Percentiles rank a stretch among this genome's conserved stretches.
Evolutionary conservation across 2,329 filamentous ascomycete genomes (phyloP).

Genomic region (Coleophoma cylindrospora): DNA sequence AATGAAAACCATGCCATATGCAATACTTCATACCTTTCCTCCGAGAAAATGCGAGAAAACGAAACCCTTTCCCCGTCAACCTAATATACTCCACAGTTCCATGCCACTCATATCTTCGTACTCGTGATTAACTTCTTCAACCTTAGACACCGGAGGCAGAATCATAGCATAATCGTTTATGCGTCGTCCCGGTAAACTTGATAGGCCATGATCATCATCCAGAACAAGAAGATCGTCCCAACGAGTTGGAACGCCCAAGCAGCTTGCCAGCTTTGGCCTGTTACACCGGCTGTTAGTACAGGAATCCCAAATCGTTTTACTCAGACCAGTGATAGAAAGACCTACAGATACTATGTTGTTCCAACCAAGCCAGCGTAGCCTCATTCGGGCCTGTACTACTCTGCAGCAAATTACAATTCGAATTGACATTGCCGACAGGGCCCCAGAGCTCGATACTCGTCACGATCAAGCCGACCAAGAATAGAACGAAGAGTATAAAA

Average conservation of each 20-base stretch:
- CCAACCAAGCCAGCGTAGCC: constrained; percentile 56
- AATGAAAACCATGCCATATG: no score
- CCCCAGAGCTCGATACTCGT: constrained; percentile 61
- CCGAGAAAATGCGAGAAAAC: no score
- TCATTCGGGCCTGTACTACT: constrained; percentile 47
- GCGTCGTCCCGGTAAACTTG: constrained; percentile 43
- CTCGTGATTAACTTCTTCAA: no score
- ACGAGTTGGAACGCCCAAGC: constrained; percentile 59
- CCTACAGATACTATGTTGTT: constrained; percentile 60
- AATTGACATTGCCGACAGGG: constrained; percentile 50
- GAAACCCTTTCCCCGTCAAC: no score
- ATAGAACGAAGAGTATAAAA: constrained; percentile 63
- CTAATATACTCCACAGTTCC: no score
- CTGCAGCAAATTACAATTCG: constrained; percentile 54
- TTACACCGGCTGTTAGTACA: constrained; percentile 5
- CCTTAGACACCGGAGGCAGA: no score
- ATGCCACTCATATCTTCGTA: no score
- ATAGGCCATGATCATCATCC: constrained; percentile 65
- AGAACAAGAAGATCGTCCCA: constrained; percentile 56
- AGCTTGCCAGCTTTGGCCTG: constrained; percentile 59
- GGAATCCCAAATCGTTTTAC: not conserved
- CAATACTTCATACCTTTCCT: no score
- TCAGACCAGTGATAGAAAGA: constrained; percentile 11
- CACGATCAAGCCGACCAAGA: constrained; percentile 60
- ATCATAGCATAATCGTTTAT: not conserved